These are phyloP conservation scores for Phytophthora pistaciae DNA, from an alignment of 352 stramenopile genomes.

Conservation along the genomic window DNA sequence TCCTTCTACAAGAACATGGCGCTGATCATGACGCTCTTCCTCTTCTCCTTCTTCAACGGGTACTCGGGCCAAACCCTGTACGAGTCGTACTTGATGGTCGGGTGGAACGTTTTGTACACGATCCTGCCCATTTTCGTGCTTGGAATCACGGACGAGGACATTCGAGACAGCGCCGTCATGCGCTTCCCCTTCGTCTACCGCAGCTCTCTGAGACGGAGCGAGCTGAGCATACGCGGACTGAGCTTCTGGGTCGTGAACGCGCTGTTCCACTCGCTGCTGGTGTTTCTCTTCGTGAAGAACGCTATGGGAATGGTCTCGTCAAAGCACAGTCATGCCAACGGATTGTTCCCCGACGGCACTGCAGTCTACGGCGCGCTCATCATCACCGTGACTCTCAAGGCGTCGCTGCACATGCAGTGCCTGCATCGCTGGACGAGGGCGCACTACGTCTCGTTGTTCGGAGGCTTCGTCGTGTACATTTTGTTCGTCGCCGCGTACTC, in stretches of 20 bases:
- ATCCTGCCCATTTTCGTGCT: constrained; percentile 94
- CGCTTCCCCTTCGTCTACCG: constrained; percentile 86
- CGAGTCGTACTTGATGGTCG: constrained; percentile 91
- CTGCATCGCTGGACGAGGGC: constrained; percentile 78
- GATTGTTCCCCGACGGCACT: constrained; percentile 78
- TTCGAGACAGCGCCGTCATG: constrained; percentile 74
- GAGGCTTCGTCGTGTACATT: constrained; percentile 69
- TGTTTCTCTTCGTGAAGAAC: constrained; percentile 75
- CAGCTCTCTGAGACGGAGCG: constrained; percentile 64
- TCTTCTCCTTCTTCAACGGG: constrained; percentile 86
- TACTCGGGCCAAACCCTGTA: constrained; percentile 94
- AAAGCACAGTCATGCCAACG: constrained; percentile 52
- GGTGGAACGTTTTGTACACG: constrained; percentile 97
- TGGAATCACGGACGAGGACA: constrained; percentile 86
- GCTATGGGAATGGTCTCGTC: constrained; percentile 53
- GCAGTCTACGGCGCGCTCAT: constrained; percentile 85
- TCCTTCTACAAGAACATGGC: constrained; percentile 94
- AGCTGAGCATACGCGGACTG: constrained; percentile 69
- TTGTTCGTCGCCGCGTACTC: constrained; percentile 81
- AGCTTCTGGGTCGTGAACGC: constrained; percentile 80
- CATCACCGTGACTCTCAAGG: constrained; percentile 80
- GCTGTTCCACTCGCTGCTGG: constrained; percentile 73
- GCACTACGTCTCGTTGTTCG: constrained; percentile 79
- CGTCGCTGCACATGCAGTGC: constrained; percentile 77
- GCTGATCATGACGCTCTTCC: constrained; percentile 95